A percentile compares a stretch with the other conserved stretches of the same genome.
These are phyloP conservation scores for Candida gigantensis DNA, from an alignment of 1,139 yeast genomes.

Conservation along the genomic window DNA sequence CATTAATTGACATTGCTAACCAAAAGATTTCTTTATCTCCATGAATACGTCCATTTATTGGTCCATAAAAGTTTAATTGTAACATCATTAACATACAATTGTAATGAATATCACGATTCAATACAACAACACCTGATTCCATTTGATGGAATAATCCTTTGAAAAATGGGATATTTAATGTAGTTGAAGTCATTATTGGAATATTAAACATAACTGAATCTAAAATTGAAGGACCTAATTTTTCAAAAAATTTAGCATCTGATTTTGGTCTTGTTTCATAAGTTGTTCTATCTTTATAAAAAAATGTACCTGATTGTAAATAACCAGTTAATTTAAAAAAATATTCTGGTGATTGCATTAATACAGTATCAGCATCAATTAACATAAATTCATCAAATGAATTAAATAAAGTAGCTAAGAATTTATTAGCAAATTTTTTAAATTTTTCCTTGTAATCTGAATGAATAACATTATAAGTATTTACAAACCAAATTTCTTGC, in stretches of 20 bases:
- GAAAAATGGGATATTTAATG: conserved; percentile 34
- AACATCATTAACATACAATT: conserved; percentile 45
- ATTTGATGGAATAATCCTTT: conserved; percentile 42
- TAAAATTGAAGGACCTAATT: conserved; percentile 40
- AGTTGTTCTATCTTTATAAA: conserved; percentile 51
- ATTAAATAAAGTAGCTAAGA: conserved; percentile 50
- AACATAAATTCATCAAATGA: conserved; percentile 52
- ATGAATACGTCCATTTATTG: conserved; percentile 43
- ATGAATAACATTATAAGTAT: conserved; percentile 36
- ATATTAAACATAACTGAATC: conserved; percentile 37
- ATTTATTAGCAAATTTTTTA: conserved; percentile 48
- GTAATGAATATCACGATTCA: conserved; percentile 44
- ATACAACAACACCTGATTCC: conserved; percentile 54
- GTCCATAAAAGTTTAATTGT: conserved; percentile 40
- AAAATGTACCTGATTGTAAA: conserved; percentile 39
- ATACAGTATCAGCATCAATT: conserved; percentile 53
- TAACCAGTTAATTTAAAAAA: conserved; percentile 42
- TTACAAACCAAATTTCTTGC: conserved; percentile 48
- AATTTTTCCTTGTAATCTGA: conserved; percentile 29
- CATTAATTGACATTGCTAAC: conserved; percentile 56
- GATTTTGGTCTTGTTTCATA: conserved; percentile 30
- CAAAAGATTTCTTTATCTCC: conserved; percentile 72
- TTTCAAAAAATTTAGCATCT: conserved; percentile 35
- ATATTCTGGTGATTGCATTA: conserved; percentile 37
- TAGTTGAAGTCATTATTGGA: conserved; percentile 33